phyloP scores from a whole-genome alignment of 306 rosid genomes.

The Prunus armeniaca region DNA sequence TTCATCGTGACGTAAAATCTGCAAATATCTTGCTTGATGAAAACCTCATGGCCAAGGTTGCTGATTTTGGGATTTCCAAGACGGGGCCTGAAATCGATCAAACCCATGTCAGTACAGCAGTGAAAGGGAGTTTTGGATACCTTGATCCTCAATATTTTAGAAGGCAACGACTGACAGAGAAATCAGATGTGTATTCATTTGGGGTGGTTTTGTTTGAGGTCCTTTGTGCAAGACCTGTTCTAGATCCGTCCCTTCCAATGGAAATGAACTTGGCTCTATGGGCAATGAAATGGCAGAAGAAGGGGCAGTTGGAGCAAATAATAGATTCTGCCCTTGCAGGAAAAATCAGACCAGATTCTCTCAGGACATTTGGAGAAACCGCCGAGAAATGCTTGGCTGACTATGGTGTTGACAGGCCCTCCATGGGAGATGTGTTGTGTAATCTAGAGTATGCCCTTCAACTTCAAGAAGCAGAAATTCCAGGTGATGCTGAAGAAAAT shows the following conservation, averaged over 20 bases:
- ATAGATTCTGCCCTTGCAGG: slow-evolving; percentile 63
- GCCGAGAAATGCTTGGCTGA: slow-evolving; percentile 87
- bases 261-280: slow-evolving; percentile 83
- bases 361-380: slow-evolving; percentile 78
- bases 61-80: slow-evolving; percentile 85
- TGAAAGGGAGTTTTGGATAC: slow-evolving; percentile 85
- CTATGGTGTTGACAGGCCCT: slow-evolving; percentile 73
- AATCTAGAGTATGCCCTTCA: slow-evolving; percentile 83
- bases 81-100: slow-evolving; percentile 80
- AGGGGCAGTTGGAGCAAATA: slow-evolving; percentile 73
- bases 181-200: slow-evolving; percentile 85
- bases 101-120: slow-evolving; percentile 85
- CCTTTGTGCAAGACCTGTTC: slow-evolving; percentile 82
- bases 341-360: slow-evolving; percentile 70
- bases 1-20: slow-evolving; percentile 89
- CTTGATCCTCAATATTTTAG: slow-evolving; percentile 90
- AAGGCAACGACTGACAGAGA: slow-evolving; percentile 78
- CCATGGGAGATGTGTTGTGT: slow-evolving; percentile 94
- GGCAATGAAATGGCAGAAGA: slow-evolving; percentile 90
- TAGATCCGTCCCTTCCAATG: slow-evolving; percentile 78
- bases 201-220: slow-evolving; percentile 88
- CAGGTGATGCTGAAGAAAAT: slow-evolving; percentile 73
- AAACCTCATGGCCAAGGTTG: slow-evolving; percentile 89
- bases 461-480: slow-evolving; percentile 66
- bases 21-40: slow-evolving; percentile 88